Percentiles rank a stretch among this genome's conserved stretches.
These are phyloP conservation scores for Porcisia hertigi DNA, from an alignment of 208 protist genomes.

Conservation along the genomic window DNA sequence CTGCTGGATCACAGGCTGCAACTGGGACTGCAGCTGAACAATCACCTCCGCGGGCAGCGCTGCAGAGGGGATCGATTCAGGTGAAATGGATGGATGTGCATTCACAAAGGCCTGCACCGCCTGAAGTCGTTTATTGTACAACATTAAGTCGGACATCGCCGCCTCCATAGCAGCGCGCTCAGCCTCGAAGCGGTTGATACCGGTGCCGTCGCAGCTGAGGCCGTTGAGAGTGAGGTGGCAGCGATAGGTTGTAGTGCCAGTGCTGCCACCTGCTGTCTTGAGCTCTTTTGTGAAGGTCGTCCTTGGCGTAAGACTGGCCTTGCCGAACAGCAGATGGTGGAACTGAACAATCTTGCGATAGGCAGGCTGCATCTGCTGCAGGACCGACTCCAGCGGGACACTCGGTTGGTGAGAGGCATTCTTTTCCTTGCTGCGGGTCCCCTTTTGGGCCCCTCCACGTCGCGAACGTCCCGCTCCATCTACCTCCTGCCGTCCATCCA, in stretches of 20 bases:
- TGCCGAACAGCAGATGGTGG: constrained; percentile 44
- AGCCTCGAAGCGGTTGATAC: constrained; percentile 79
- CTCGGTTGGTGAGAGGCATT: constrained; percentile 2
- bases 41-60: constrained; percentile 36
- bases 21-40: constrained; percentile 16
- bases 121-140: constrained; percentile 69
- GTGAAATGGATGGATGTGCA: constrained; percentile 43
- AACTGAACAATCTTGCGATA: constrained; percentile 46
- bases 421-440: neutral
- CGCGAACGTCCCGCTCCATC: neutral
- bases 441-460: neutral
- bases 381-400: constrained; percentile 22
- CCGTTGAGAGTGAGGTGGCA: constrained; percentile 53
- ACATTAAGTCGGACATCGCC: constrained; percentile 55
- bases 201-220: constrained; percentile 49
- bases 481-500: neutral
- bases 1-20: constrained; percentile 15
- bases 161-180: constrained; percentile 55
- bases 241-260: constrained; percentile 20
- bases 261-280: constrained; percentile 4
- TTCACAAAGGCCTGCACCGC: constrained; percentile 53
- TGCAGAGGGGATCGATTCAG: constrained; percentile 44
- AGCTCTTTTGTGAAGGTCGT: constrained; percentile 35
- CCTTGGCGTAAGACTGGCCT: constrained; percentile 12
- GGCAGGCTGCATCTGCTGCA: constrained; percentile 44